Base-by-base conservation (phyloP, 352 stramenopile genomes). In the Pythium vanterpoolii region DNA sequence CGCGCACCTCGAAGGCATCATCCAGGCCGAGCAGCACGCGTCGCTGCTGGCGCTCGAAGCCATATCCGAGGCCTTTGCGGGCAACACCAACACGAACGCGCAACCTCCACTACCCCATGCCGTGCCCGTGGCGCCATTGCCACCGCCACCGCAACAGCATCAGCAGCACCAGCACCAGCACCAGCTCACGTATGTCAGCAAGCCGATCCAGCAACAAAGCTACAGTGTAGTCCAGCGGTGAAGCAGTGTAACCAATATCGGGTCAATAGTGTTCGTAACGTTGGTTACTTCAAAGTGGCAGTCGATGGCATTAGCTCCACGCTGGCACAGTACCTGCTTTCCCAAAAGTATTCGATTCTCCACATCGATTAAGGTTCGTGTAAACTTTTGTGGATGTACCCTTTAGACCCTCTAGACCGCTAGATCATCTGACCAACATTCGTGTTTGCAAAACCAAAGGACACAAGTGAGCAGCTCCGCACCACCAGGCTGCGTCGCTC, bases 1-100 rank as follows among this genome's bases (percentile, higher is more conserved):
- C n/a, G 66, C 36, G 0, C 69, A 60, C 14, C 60, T 90, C 2
- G 80, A 88, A 30, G 56, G 60, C 0, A 73, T 90, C 27, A 81
- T 90, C 44, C 76, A 90, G 50, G 74, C 76, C 4, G 80, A 90
- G 56, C 80, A 90, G 49, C 77, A 90, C 66, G 76, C 80, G 4
- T 88, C 77, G 19, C 65, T 90, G 23, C 58, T 87, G 24, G 80
- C 80, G 11, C 64, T 90, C 19, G 77, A 90, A 30, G 80, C 80
- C 5, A 88, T 90, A 34, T 90, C 80, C 26, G 79, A 86, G 33
- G 80, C 80, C 14, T 87, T 90, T 24, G 62, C 49, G 3, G 47
- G 46, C 26, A 55, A 55, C 43, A 49, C 31, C 43, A 33, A 13
- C 19, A 9, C 40, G 40, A n/a, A 47, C 19, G 14, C 43, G n/a